A percentile compares a stretch with the other conserved stretches of the same genome.
phyloP scores from a whole-genome alignment of 768 basidiomycete genomes.

The Psilocybe cubensis region DNA sequence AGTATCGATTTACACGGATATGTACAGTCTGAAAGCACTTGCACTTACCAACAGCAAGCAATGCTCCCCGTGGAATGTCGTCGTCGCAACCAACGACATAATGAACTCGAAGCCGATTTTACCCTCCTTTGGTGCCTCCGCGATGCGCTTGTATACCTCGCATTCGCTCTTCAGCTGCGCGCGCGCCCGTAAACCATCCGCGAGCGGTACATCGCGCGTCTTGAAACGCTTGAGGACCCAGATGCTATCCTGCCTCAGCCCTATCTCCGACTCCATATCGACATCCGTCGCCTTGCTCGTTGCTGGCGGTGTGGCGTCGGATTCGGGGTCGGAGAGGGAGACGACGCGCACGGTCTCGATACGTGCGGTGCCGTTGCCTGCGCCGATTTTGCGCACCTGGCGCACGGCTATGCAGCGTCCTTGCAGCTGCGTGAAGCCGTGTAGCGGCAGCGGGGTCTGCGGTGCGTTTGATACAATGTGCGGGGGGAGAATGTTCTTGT shows the following conservation, averaged over 20 bases:
- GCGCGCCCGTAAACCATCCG: no score
- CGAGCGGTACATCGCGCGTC: background rate
- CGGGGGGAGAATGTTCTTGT: no score
- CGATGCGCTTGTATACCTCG: background rate
- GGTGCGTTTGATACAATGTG: no score
- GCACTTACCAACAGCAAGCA: background rate
- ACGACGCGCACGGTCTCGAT: background rate
- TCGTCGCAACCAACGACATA: background rate
- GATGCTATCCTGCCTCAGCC: background rate
- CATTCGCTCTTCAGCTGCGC: no score
- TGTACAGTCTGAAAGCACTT: no score
- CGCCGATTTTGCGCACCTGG: background rate
- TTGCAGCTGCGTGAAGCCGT: no score
- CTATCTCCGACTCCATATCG: background rate
- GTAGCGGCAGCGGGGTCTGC: no score
- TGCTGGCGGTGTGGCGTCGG: no score
- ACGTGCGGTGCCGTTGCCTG: background rate
- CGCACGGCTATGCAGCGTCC: background rate
- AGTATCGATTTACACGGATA: no score
- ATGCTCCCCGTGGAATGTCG: background rate
- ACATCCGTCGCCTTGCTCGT: no score
- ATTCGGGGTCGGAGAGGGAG: no score
- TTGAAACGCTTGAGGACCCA: background rate
- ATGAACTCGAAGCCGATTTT: background rate
- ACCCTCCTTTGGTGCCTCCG: background rate